Conservation (phyloP, 2,329 filamentous ascomycete species). For the Xylaria sp. region DNA sequence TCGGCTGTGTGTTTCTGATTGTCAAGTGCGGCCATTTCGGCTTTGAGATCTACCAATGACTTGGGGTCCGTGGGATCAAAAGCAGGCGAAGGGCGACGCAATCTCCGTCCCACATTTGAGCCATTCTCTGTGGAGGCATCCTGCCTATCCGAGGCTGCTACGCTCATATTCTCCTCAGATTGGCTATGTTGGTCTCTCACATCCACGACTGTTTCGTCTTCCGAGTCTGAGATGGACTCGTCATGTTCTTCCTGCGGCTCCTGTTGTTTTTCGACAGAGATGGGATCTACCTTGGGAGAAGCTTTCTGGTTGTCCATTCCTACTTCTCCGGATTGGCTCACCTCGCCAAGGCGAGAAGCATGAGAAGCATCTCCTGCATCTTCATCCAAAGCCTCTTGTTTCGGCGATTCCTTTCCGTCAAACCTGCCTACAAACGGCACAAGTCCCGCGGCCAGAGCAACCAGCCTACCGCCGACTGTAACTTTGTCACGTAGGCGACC, state of each 20-base stretch:
- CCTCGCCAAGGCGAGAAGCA: conserved; percentile 26
- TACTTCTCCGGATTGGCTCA: conserved; percentile 29
- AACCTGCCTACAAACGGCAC: conserved; percentile 31
- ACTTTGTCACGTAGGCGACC: conserved; percentile 45
- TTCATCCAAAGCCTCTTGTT: conserved; percentile 28
- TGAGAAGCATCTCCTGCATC: conserved; percentile 19
- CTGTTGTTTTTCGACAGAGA: conserved; percentile 25
- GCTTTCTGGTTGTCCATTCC: conserved; percentile 23
- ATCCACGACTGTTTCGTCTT: conserved; percentile 21
- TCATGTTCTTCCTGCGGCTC: conserved; percentile 24
- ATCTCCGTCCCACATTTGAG: conserved; percentile 36
- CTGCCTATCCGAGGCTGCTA: conserved; percentile 23
- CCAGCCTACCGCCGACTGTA: conserved; percentile 43
- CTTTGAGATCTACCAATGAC: conserved; percentile 46
- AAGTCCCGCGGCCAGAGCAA: conserved; percentile 43
- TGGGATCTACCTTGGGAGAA: conserved; percentile 23
- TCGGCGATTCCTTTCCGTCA: conserved; percentile 31
- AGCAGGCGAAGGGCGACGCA: conserved; percentile 35
- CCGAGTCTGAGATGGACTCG: conserved; percentile 20
- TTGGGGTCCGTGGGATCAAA: conserved; percentile 52
- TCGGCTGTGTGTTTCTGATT: conserved; percentile 28
- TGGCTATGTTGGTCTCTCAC: conserved; percentile 30
- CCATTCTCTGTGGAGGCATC: conserved; percentile 42
- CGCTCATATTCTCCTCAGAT: conserved; percentile 35
- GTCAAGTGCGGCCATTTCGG: conserved; percentile 44